Percentiles rank a stretch among this genome's conserved stretches.
Evolutionary conservation across 176 grass and related monocot species (phyloP).

Genomic region (Avena atlantica): DNA sequence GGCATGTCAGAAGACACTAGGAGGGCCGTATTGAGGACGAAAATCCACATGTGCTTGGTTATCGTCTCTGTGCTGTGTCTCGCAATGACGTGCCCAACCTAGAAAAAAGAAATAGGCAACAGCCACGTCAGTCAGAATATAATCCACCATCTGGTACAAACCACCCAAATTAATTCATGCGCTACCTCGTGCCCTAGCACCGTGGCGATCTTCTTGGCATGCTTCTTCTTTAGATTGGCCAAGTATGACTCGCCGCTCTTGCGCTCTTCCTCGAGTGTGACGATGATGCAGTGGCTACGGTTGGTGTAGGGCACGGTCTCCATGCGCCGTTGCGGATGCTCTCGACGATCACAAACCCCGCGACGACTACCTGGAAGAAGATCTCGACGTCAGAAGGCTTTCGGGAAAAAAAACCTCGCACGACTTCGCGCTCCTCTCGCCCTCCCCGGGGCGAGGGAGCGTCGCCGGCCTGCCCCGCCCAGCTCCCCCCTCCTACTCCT

Average conservation of each 20-base stretch:
- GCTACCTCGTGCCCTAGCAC: constrained; percentile 54
- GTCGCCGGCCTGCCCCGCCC: no score
- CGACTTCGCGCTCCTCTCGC: no score
- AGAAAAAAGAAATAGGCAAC: not conserved
- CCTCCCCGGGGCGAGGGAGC: no score
- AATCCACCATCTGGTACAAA: not conserved
- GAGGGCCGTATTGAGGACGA: not conserved
- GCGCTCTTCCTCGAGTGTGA: not conserved
- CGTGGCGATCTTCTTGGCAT: constrained; percentile 47
- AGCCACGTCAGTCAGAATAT: not conserved
- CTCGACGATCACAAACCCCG: not conserved
- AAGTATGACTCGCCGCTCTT: not conserved
- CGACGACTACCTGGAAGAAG: no score
- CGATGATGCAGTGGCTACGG: not conserved
- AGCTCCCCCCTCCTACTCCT: no score
- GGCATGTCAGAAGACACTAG: constrained; percentile 44
- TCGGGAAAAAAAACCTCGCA: not conserved
- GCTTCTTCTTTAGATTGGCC: not conserved
- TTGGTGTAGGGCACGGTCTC: constrained; percentile 23
- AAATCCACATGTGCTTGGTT: constrained; percentile 27
- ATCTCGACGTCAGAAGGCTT: not conserved
- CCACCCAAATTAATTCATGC: not conserved
- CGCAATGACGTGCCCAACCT: constrained; percentile 79
- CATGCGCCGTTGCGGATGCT: not conserved
- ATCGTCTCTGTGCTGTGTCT: constrained; percentile 53